phyloP scores from a whole-genome alignment of 495 filamentous ascomycete genomes.

The Penicillium coprophilum region DNA sequence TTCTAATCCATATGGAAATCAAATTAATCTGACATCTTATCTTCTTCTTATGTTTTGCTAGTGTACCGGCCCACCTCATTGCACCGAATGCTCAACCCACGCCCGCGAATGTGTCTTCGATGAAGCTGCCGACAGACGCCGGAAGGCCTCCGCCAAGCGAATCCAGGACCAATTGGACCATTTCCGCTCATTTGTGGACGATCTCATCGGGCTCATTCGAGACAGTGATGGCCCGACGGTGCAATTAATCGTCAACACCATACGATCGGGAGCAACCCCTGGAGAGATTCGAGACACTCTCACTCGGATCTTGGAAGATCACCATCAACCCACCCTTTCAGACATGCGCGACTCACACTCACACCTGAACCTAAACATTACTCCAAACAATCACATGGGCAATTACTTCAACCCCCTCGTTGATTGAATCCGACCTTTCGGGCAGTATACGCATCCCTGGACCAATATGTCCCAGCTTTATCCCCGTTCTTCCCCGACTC shows the following conservation, averaged over 20 bases:
- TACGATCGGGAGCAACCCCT: conserved; percentile 21
- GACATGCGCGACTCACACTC: not conserved
- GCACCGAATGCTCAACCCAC: conserved; percentile 40
- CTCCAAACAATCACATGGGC: not conserved
- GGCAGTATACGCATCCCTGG: not conserved
- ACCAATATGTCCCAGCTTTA: not conserved
- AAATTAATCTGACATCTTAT: conserved; percentile 7
- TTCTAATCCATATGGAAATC: not conserved
- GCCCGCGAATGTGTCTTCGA: conserved; percentile 40
- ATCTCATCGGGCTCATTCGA: conserved; percentile 32
- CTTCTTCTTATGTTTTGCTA: conserved; percentile 16
- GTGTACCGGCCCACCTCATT: conserved; percentile 33
- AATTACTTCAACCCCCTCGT: conserved; percentile 1
- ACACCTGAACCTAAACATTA: not conserved
- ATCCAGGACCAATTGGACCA: conserved; percentile 34
- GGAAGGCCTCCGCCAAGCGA: conserved; percentile 37
- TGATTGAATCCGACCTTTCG: not conserved
- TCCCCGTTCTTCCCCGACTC: not conserved
- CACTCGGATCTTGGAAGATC: not conserved
- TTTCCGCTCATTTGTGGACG: conserved; percentile 31
- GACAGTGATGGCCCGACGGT: conserved; percentile 18
- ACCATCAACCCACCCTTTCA: not conserved
- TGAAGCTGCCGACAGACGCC: conserved; percentile 41
- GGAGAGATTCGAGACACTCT: not conserved
- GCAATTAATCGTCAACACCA: conserved; percentile 27